Base-by-base conservation (phyloP, 176 grass and related monocot genomes). In the Triticum turgidum region DNA sequence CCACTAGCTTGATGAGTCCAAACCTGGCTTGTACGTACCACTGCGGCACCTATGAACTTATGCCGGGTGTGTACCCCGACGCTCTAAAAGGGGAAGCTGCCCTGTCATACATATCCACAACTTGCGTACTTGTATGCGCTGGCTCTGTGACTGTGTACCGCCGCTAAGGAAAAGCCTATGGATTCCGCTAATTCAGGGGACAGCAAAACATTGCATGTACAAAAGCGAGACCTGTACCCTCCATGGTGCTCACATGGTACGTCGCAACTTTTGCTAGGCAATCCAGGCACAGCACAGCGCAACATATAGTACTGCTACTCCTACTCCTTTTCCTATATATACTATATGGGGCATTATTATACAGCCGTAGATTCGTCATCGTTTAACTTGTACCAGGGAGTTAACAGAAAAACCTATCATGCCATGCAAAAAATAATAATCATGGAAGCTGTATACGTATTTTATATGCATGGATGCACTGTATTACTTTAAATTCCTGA, bases 181-280 rank as follows among this genome's bases (percentile, higher is more conserved):
- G 7, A 88, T 88, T 65, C 82, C 11, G 17, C 47, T 3, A 14
- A 59, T 27, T 63, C 70, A 21, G 65, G 75, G 58, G 80, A 90
- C 84, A 83, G 58, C 18, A 59, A 80, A 78, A 87, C 79, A 87
- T 58, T 3, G 65, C 73, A n/a, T 2, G 65, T 59, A 32, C 56
- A 76, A 76, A 76, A 65, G 72, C 38, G 13, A 35, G 52, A 79
- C 84, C 54, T 83, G 65, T 29, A 22, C 11, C 11, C n/a, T 83
- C 65, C 66, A 78, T 73, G 75, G 82, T 56, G 24, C 24, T 70
- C 74, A 83, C 74, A 79, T 87, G 67, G 75, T 61, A 41, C 52
- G 73, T 15, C n/a, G 75, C 85, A 38, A 56, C 85, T 84, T 87
- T 90, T 80, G 82, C 76, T 4, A 24, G 82, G 66, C 11, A 79